Conservation (phyloP, 805 yeast species). For the Metschnikowia vanudenii region DNA sequence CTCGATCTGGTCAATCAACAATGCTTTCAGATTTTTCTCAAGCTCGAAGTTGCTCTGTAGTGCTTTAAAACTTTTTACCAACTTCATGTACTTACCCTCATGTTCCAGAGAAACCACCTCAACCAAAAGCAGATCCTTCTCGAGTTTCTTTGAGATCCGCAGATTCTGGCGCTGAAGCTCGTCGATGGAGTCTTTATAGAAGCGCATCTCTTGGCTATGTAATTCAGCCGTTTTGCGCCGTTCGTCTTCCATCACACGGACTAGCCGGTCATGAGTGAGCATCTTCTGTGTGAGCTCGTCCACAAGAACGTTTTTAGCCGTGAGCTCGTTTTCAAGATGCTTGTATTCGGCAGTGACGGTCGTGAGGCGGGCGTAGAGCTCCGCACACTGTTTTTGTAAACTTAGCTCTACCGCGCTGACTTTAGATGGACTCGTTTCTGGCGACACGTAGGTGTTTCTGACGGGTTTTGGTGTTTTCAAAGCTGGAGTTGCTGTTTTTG, state of each 20-base stretch:
- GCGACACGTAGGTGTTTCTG: background rate
- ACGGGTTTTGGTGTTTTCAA: background rate
- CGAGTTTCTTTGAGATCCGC: slow-evolving; percentile 22
- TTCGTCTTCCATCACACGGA: slow-evolving; percentile 31
- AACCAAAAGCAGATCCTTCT: slow-evolving; percentile 7
- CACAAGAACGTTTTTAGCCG: slow-evolving; percentile 23
- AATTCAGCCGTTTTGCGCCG: slow-evolving; percentile 27
- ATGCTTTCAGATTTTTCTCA: slow-evolving; percentile 50
- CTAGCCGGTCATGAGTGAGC: slow-evolving; percentile 26
- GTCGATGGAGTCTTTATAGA: slow-evolving; percentile 33
- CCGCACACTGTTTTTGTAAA: slow-evolving; percentile 31
- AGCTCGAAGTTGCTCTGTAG: slow-evolving; percentile 51
- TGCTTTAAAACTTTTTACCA: slow-evolving; percentile 37
- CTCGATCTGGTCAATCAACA: slow-evolving; percentile 56
- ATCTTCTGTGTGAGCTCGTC: slow-evolving; percentile 29
- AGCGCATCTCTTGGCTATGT: slow-evolving; percentile 29
- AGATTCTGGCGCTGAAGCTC: slow-evolving; percentile 27
- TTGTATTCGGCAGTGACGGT: slow-evolving; percentile 26
- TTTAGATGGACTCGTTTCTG: background rate
- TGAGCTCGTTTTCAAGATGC: slow-evolving; percentile 34
- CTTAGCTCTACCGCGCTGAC: slow-evolving; percentile 3
- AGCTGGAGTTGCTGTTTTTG: background rate
- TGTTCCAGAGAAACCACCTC: slow-evolving; percentile 8
- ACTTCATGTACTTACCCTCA: slow-evolving; percentile 28
- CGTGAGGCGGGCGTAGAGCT: slow-evolving; percentile 29